Percentiles rank a stretch among this genome's conserved stretches.
phyloP scores from a whole-genome alignment of 2,329 filamentous ascomycete species.

The Colletotrichum sp. region DNA sequence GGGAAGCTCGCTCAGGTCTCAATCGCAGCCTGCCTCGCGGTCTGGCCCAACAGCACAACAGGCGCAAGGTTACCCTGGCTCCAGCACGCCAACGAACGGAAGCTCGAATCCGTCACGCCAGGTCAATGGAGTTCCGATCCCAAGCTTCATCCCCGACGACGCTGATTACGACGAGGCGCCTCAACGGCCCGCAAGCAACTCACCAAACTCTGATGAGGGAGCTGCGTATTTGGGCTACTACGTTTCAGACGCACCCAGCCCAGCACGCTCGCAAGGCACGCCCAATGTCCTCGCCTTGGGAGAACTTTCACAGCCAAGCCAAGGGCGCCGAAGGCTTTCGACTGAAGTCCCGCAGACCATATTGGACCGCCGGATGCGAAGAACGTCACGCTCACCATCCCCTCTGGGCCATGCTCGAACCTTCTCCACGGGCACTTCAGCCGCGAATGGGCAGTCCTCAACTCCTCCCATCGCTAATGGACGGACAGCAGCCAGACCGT shows the following conservation, averaged over 20 bases:
- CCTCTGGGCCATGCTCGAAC: constrained; percentile 55
- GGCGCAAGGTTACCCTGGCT: constrained; percentile 13
- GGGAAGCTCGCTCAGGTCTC: constrained; percentile 63
- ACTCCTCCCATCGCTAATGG: constrained; percentile 40
- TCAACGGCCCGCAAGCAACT: constrained; percentile 43
- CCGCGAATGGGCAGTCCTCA: constrained; percentile 41
- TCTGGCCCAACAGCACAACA: constrained; percentile 24
- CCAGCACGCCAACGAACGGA: neutral
- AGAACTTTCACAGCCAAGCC: constrained; percentile 45
- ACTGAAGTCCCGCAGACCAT: constrained; percentile 59
- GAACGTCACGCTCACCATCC: constrained; percentile 60
- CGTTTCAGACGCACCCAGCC: constrained; percentile 33
- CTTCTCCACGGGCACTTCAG: constrained; percentile 43
- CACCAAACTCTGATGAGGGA: constrained; percentile 53
- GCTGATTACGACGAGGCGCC: constrained; percentile 50
- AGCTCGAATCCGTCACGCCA: constrained; percentile 33
- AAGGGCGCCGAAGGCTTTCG: constrained; percentile 51
- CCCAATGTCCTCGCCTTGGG: constrained; percentile 50
- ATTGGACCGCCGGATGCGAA: constrained; percentile 56
- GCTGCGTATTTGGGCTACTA: constrained; percentile 40
- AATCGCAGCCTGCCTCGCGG: constrained; percentile 68
- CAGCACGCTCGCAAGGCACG: constrained; percentile 26
- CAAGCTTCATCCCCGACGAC: constrained; percentile 63
- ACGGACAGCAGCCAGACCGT: constrained; percentile 44
- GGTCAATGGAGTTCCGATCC: constrained; percentile 54